Percentiles rank a stretch among this genome's conserved stretches.
These are phyloP conservation scores for Apocynum venetum DNA, from an alignment of 257 asterid species.

Conservation along the genomic window DNA sequence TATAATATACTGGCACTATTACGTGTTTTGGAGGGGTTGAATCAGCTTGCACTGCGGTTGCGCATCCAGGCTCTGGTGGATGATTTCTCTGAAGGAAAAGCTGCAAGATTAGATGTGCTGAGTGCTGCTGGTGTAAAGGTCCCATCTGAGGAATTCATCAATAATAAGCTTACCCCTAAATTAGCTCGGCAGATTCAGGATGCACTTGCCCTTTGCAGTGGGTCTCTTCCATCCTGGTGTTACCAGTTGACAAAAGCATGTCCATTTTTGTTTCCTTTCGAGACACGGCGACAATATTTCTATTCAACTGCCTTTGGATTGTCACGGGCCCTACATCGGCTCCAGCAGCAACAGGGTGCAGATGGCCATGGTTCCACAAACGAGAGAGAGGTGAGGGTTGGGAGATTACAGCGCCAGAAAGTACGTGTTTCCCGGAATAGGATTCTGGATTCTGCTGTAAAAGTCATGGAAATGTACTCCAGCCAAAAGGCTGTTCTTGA, in stretches of 20 bases:
- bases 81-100: constrained; percentile 73
- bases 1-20: constrained; percentile 80
- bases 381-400: constrained; percentile 84
- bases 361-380: constrained; percentile 75
- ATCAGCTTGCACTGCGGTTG: constrained; percentile 88
- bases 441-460: constrained; percentile 90
- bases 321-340: constrained; percentile 90
- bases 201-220: constrained; percentile 95
- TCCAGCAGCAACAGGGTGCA: constrained; percentile 97
- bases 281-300: constrained; percentile 95
- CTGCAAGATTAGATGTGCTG: constrained; percentile 46
- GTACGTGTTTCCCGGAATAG: constrained; percentile 95
- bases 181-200: constrained; percentile 93
- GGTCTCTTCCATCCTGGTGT: constrained; percentile 98
- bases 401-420: constrained; percentile 91
- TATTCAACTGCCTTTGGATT: constrained; percentile 97
- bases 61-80: constrained; percentile 55
- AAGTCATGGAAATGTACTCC: constrained; percentile 98
- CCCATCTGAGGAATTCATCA: constrained; percentile 60
- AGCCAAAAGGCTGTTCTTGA: constrained; percentile 98
- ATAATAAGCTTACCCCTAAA: constrained; percentile 88
- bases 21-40: constrained; percentile 88
- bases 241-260: constrained; percentile 96
- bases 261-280: constrained; percentile 95
- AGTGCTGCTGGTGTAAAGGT: constrained; percentile 47